These are phyloP conservation scores for Fusarium goolgardi DNA, from an alignment of 2,329 filamentous ascomycete genomes.

Conservation along the genomic window DNA sequence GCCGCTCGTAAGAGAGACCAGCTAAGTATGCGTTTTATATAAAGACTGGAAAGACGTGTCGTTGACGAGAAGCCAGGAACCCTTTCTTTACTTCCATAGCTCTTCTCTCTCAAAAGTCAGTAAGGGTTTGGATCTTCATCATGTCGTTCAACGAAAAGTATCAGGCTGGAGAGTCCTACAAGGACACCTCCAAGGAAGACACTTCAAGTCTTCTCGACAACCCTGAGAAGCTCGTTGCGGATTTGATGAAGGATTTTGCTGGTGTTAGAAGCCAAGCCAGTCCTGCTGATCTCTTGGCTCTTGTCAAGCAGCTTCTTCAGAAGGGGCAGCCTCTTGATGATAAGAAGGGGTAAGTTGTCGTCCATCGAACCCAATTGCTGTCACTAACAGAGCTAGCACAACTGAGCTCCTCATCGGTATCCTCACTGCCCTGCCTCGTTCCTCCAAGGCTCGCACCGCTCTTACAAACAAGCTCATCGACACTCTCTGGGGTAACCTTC, in stretches of 20 bases:
- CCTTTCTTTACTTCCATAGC: background rate
- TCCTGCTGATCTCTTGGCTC: conserved; percentile 46
- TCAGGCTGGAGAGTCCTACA: conserved; percentile 55
- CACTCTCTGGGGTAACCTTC: conserved; percentile 64
- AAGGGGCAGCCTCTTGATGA: conserved; percentile 69
- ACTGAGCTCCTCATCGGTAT: conserved; percentile 57
- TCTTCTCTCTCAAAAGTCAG: background rate
- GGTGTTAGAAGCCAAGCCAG: conserved; percentile 47
- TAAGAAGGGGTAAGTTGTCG: conserved; percentile 56
- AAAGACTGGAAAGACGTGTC: conserved; percentile 11
- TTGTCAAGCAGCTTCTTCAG: conserved; percentile 49
- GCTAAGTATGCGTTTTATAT: conserved; percentile 11
- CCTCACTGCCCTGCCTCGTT: conserved; percentile 52
- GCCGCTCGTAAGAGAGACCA: background rate
- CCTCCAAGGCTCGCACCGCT: conserved; percentile 49
- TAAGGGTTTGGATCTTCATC: conserved; percentile 11
- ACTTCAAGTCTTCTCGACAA: conserved; percentile 49
- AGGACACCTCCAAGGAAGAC: conserved; percentile 39
- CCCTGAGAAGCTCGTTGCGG: conserved; percentile 50
- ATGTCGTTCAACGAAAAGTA: conserved; percentile 54
- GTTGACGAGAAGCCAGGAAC: background rate
- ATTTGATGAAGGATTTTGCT: conserved; percentile 50
- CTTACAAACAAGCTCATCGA: conserved; percentile 64
- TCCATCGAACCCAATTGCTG: background rate
- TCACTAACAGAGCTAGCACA: conserved; percentile 48